A percentile compares a stretch with the other conserved stretches of the same genome.
These are phyloP conservation scores for Diaporthe velutina DNA, from an alignment of 2,329 filamentous ascomycete species.

Conservation along the genomic window DNA sequence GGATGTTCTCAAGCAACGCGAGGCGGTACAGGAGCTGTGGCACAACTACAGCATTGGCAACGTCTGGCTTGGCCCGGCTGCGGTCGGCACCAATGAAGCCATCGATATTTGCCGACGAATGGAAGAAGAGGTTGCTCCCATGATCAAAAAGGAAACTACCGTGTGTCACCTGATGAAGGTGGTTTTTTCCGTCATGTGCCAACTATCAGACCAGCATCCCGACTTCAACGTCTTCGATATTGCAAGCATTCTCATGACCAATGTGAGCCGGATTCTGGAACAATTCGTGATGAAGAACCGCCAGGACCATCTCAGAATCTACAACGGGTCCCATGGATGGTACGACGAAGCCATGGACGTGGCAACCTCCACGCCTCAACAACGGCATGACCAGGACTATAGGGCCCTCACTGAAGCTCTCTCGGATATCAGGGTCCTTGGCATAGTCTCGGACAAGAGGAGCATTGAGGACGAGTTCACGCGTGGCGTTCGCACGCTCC, in stretches of 20 bases:
- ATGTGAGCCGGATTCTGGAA: not conserved
- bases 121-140: not conserved
- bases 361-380: not conserved
- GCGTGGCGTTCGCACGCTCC: not conserved
- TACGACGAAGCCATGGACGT: not conserved
- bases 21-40: not conserved
- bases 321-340: not conserved
- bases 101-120: conserved; percentile 9
- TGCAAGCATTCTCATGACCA: not conserved
- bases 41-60: not conserved
- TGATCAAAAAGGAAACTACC: not conserved
- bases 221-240: not conserved
- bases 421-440: not conserved
- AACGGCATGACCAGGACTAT: not conserved
- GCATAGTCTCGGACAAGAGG: not conserved
- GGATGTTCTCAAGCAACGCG: not conserved
- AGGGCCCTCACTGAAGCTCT: not conserved
- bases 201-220: not conserved
- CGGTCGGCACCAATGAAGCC: not conserved
- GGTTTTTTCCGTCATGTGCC: not conserved
- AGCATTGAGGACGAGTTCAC: conserved; percentile 8
- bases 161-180: not conserved
- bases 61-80: not conserved
- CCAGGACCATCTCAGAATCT: not conserved
- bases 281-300: not conserved